Evolutionary conservation across 1,139 yeast species (phyloP).

Genomic region (Pichia sp.): DNA sequence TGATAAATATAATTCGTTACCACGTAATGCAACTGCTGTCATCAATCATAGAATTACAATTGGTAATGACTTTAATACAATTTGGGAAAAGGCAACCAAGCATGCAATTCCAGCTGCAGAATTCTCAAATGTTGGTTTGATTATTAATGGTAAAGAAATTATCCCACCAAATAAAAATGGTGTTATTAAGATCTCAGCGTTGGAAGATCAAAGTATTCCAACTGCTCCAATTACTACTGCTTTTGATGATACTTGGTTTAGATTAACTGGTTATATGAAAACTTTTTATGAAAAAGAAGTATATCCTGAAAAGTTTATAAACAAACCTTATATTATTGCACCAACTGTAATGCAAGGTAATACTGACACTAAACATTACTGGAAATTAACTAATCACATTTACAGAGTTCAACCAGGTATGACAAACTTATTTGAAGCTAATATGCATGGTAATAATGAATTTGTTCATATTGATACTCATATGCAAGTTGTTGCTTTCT

Average conservation of each 20-base stretch:
- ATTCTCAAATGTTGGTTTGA: constrained; percentile 42
- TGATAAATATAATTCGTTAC: constrained; percentile 50
- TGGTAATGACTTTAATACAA: constrained; percentile 35
- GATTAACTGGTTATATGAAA: constrained; percentile 40
- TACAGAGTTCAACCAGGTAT: constrained; percentile 51
- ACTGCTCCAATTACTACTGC: constrained; percentile 42
- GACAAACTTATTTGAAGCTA: constrained; percentile 16
- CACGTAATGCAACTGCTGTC: constrained; percentile 42
- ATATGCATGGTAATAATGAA: constrained; percentile 58
- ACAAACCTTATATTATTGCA: constrained; percentile 39
- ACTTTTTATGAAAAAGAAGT: constrained; percentile 43
- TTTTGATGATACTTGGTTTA: constrained; percentile 37
- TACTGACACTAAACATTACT: constrained; percentile 76
- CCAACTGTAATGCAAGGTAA: constrained; percentile 73
- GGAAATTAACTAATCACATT: constrained; percentile 65
- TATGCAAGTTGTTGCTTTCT: constrained; percentile 52
- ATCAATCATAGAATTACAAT: constrained; percentile 46
- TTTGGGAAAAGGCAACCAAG: constrained; percentile 17
- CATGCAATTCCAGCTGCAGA: constrained; percentile 39
- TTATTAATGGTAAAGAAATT: constrained; percentile 32
- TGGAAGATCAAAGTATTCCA: constrained; percentile 18
- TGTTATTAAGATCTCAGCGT: constrained; percentile 37
- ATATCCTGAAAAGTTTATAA: constrained; percentile 37
- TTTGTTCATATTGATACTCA: constrained; percentile 46
- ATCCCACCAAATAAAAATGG: constrained; percentile 36